phyloP scores from a whole-genome alignment of 129 eudicot species.

The Centella asiatica region DNA sequence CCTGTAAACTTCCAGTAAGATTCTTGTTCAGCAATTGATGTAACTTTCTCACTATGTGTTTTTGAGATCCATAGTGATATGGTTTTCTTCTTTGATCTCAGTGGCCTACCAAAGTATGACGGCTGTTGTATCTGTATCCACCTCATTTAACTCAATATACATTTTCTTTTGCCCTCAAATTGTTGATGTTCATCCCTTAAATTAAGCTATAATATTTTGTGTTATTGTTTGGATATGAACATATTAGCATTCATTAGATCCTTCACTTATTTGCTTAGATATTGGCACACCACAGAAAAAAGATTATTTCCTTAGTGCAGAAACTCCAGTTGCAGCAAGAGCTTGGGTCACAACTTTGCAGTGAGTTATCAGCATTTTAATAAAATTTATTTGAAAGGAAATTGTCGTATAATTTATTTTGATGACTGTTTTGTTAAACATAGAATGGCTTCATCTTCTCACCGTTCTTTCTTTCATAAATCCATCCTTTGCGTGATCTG shows the following conservation, averaged over 20 bases:
- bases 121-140: conserved; percentile 98
- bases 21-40: conserved; percentile 10
- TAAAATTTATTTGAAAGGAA: neutral
- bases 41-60: neutral
- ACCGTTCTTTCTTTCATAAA: neutral
- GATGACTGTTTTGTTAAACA: neutral
- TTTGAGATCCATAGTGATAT: conserved; percentile 1
- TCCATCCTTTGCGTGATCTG: neutral
- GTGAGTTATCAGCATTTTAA: conserved; percentile 47
- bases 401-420: neutral
- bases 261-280: conserved; percentile 57
- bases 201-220: neutral
- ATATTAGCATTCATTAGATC: conserved; percentile 12
- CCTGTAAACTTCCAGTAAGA: conserved; percentile 98
- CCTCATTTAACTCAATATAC: conserved; percentile 8
- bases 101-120: conserved; percentile 95
- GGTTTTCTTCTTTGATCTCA: conserved; percentile 31
- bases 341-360: conserved; percentile 94
- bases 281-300: conserved; percentile 91
- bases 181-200: neutral
- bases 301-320: conserved; percentile 95
- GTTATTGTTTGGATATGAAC: neutral
- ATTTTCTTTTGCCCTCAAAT: neutral
- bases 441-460: neutral
- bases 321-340: conserved; percentile 96